These are phyloP conservation scores for Fusarium sp. DNA, from an alignment of 2,329 filamentous ascomycete species.

Conservation along the genomic window DNA sequence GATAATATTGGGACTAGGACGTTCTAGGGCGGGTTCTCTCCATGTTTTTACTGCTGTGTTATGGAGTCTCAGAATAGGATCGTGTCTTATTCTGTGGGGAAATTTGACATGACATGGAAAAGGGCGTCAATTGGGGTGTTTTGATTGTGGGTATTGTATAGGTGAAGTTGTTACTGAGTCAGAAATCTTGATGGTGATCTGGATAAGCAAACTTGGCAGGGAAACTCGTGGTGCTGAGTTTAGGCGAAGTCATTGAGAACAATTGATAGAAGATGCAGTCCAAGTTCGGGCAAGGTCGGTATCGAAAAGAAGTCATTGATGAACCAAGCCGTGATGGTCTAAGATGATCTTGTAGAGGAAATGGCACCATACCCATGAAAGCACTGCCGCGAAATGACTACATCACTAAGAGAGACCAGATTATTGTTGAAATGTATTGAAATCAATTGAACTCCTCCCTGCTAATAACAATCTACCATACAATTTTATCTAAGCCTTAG, in stretches of 20 bases:
- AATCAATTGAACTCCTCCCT: constrained; percentile 2
- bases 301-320: no score
- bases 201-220: no score
- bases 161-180: background rate
- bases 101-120: constrained; percentile 11
- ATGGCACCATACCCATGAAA: background rate
- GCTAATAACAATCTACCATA: constrained; percentile 8
- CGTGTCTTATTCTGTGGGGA: constrained; percentile 1
- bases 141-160: background rate
- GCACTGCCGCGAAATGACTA: fast-evolving
- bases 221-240: no score
- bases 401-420: fast-evolving
- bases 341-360: fast-evolving
- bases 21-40: constrained; percentile 23
- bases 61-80: background rate
- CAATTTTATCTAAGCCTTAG: constrained; percentile 1
- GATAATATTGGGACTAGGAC: background rate
- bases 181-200: background rate
- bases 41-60: constrained; percentile 1
- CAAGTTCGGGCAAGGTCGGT: no score
- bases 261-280: no score
- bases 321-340: no score
- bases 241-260: no score
- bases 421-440: background rate
- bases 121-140: constrained; percentile 11